These are phyloP conservation scores for Dichotomopilus funicola DNA, from an alignment of 2,329 filamentous ascomycete species.

Conservation along the genomic window DNA sequence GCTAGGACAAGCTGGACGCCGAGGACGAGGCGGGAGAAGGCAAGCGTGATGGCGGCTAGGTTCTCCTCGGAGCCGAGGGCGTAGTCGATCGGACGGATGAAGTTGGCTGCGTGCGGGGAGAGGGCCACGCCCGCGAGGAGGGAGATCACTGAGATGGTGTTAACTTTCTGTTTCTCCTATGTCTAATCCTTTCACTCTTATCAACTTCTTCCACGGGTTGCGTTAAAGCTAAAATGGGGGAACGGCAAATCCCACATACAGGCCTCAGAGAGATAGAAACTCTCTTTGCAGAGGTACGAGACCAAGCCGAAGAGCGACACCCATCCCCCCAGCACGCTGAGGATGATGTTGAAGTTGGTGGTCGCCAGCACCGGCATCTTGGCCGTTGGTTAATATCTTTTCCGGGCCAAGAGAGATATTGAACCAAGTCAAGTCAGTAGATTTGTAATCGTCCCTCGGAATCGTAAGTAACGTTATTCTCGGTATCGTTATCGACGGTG, in stretches of 20 bases:
- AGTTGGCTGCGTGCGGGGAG: conserved; percentile 69
- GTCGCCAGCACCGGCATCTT: conserved; percentile 37
- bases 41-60: conserved; percentile 67
- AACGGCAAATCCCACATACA: conserved; percentile 45
- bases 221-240: neutral
- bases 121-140: conserved; percentile 72
- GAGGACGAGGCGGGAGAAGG: conserved; percentile 80
- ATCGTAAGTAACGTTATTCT: too few species aligned
- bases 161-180: neutral
- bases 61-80: conserved; percentile 49
- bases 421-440: neutral
- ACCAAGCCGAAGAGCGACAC: conserved; percentile 86
- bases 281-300: conserved; percentile 83
- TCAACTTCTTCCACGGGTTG: neutral
- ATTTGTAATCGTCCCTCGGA: too few species aligned
- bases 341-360: conserved; percentile 78
- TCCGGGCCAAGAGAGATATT: neutral
- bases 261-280: conserved; percentile 85
- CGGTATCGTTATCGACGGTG: too few species aligned
- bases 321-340: conserved; percentile 76
- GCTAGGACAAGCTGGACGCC: conserved; percentile 87
- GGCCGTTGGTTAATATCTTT: conserved; percentile 2
- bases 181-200: too few species aligned
- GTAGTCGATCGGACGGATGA: conserved; percentile 71
- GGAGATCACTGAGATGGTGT: conserved; percentile 61